A percentile compares a stretch with the other conserved stretches of the same genome.
phyloP scores from a whole-genome alignment of 441 rosid genomes.

The Gossypium schwendimanii region DNA sequence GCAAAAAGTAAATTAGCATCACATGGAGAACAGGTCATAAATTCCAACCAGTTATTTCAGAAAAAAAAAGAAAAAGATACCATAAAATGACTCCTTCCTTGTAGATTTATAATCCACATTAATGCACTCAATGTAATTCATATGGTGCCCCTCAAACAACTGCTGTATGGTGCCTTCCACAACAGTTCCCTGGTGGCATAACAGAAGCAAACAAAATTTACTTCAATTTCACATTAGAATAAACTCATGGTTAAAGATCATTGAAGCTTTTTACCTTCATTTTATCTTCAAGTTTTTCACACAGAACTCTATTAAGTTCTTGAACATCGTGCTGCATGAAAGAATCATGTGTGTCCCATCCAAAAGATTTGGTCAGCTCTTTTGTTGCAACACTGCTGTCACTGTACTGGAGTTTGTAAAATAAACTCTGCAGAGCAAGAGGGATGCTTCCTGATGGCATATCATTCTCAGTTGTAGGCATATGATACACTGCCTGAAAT shows the following conservation, averaged over 20 bases:
- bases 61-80: constrained; percentile 13
- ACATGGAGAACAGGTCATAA: not conserved
- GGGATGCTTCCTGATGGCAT: constrained; percentile 48
- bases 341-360: constrained; percentile 45
- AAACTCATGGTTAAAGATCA: not conserved
- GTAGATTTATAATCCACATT: constrained; percentile 47
- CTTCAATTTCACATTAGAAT: constrained; percentile 1
- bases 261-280: constrained; percentile 34
- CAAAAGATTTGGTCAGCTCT: constrained; percentile 42
- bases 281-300: constrained; percentile 48
- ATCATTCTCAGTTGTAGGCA: constrained; percentile 46
- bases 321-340: constrained; percentile 49
- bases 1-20: constrained; percentile 9
- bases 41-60: not conserved
- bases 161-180: constrained; percentile 47
- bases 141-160: constrained; percentile 43
- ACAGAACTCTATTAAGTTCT: constrained; percentile 41
- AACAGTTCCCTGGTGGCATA: constrained; percentile 32
- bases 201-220: constrained; percentile 2
- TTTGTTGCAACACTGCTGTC: constrained; percentile 41
- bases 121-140: constrained; percentile 43
- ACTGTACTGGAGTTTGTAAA: constrained; percentile 43
- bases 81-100: constrained; percentile 46
- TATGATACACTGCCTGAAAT: constrained; percentile 43
- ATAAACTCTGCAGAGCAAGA: constrained; percentile 44